Evolutionary conservation across 2,329 filamentous ascomycete species (phyloP), one percentile per base, ranked within the genome.

Genomic region (Alternaria atra): DNA sequence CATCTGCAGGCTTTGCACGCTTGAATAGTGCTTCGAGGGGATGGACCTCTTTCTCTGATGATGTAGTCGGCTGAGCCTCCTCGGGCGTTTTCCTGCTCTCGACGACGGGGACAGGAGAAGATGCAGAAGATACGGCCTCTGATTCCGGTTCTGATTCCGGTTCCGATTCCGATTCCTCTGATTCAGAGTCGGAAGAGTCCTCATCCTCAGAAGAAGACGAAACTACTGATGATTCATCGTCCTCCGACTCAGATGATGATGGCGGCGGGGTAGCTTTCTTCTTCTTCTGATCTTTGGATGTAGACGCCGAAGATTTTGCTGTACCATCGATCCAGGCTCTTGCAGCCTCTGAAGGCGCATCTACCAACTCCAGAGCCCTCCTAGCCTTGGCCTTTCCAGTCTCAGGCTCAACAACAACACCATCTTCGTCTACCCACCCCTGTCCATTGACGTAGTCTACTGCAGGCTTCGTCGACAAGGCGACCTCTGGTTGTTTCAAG

Each of bases 11-110:
- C 52, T 87, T 85, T 0, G 87, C 80, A 5, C 88, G 88, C 80
- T 97, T 98, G 84, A 96, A 99, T 2, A 98, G 86, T 0, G 93
- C 93, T 81, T 98, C 94, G 1, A 98, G 85, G 0, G 95, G 94
- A 69, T 98, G 94, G 0, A 97, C 82, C 62, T 80, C 76, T 70
- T 78, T 80, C 32, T 68, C 65, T 12, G 58, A 60, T 23, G 72
- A 61, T 37, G 67, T 51, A 15, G 67, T 59, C 6, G 67, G 64
- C 9, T 73, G 20, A 8, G 56, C 39, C 2, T 67, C 58, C 30
- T 66, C 55, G 2, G 69, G 63, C 2, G 64, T 57, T 20, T 61
- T 56, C 20, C 58, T 62, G 20, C 61, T 63, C 27, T 66, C 53
- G 32, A 37, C 37, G 12, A 63, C 60, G 34, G 60, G 61, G 8